These are phyloP conservation scores for Amoebophrya sp. DNA, from an alignment of 169 alveolate species.

Conservation along the genomic window DNA sequence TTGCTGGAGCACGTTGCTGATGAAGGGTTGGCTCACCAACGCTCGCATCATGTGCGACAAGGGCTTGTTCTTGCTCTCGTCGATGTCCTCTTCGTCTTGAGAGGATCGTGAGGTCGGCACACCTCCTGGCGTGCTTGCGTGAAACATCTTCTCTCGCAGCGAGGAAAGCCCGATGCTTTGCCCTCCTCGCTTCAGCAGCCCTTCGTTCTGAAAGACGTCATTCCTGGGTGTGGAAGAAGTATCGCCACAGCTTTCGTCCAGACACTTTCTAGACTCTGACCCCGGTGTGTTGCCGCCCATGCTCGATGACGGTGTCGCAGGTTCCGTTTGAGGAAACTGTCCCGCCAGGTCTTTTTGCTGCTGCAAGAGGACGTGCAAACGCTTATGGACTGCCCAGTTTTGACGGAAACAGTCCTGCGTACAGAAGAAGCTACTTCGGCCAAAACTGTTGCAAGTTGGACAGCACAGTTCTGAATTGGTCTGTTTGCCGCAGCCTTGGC, in stretches of 20 bases:
- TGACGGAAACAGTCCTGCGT: neutral
- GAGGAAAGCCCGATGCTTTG: neutral
- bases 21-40: neutral
- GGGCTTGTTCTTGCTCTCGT: neutral
- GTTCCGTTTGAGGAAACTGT: no score
- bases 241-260: no score
- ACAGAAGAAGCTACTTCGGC: neutral
- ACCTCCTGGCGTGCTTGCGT: no score
- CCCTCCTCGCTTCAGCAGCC: neutral
- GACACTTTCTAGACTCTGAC: no score
- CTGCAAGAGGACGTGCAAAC: neutral
- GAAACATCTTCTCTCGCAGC: neutral
- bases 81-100: neutral
- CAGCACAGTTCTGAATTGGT: neutral
- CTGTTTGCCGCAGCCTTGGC: slow-evolving; percentile 12
- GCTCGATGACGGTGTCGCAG: neutral
- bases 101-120: no score
- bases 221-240: no score
- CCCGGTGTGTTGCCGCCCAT: neutral
- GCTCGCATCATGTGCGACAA: neutral
- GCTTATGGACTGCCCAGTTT: neutral
- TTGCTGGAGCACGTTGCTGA: neutral
- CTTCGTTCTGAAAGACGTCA: no score
- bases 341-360: neutral
- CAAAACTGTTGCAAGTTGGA: neutral